phyloP scores from a whole-genome alignment of 2,329 filamentous ascomycete genomes.

The Aspergillus sp. region DNA sequence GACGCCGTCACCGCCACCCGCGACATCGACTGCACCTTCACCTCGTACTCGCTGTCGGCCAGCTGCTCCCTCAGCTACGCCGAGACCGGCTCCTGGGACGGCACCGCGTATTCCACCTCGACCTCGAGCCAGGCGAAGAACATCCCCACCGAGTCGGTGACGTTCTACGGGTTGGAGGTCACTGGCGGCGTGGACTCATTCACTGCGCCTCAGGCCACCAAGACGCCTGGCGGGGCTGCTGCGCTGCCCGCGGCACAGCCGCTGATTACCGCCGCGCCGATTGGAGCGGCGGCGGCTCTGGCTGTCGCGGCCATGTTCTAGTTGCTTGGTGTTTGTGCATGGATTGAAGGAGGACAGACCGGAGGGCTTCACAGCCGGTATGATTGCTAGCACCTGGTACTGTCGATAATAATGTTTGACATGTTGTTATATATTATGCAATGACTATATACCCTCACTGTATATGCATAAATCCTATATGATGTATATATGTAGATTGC shows the following conservation, averaged over 20 bases:
- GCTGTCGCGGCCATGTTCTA: conserved; percentile 16
- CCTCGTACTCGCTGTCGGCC: conserved; percentile 13
- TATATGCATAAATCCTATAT: no score
- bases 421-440: no score
- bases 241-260: conserved; percentile 9
- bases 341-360: no score
- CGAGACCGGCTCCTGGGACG: conserved; percentile 8
- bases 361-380: no score
- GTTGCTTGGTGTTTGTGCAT: no score
- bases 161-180: conserved; percentile 16
- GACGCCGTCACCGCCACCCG: conserved; percentile 20
- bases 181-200: conserved; percentile 20
- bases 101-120: not conserved
- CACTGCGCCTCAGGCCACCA: conserved; percentile 16
- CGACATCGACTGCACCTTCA: conserved; percentile 16
- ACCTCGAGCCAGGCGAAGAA: not conserved
- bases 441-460: no score
- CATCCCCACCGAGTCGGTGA: not conserved
- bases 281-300: conserved; percentile 22
- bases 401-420: no score
- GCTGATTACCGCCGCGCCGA: conserved; percentile 23
- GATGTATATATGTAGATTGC: no score
- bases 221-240: conserved; percentile 18
- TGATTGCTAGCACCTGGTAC: no score
- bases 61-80: conserved; percentile 19